Percentiles rank a stretch among this genome's conserved stretches.
These are phyloP conservation scores for Elsinoe perseae DNA, from an alignment of 2,329 filamentous ascomycete species.

Conservation along the genomic window DNA sequence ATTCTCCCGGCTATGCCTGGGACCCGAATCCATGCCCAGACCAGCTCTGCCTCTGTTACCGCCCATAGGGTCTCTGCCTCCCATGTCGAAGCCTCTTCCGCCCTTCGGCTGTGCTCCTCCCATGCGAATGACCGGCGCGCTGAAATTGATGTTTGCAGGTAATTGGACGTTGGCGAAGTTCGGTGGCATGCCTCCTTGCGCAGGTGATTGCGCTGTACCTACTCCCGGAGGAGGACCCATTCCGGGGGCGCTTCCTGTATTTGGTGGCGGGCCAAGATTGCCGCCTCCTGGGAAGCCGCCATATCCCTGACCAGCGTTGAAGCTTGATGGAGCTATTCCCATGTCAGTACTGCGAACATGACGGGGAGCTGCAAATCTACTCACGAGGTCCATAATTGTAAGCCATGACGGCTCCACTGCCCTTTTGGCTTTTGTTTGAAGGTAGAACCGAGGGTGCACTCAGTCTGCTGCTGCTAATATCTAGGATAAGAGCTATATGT, in stretches of 20 bases:
- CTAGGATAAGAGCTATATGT: no score
- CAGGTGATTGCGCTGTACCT: slow-evolving; percentile 63
- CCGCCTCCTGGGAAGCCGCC: not conserved
- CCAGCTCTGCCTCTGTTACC: slow-evolving; percentile 48
- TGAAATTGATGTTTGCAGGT: slow-evolving; percentile 96
- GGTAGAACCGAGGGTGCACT: not conserved
- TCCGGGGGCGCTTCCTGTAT: slow-evolving; percentile 55
- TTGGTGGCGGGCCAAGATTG: slow-evolving; percentile 53
- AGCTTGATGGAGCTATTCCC: slow-evolving; percentile 46
- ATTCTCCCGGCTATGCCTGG: slow-evolving; percentile 53
- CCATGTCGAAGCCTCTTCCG: slow-evolving; percentile 18
- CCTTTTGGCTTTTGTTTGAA: not conserved
- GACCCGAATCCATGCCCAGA: slow-evolving; percentile 38
- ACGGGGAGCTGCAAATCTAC: not conserved
- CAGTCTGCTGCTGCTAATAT: no score
- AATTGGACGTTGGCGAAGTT: slow-evolving; percentile 71
- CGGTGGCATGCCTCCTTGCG: slow-evolving; percentile 69
- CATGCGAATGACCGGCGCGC: slow-evolving; percentile 87
- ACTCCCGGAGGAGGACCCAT: slow-evolving; percentile 73
- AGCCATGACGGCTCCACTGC: slow-evolving; percentile 23
- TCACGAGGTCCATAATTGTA: slow-evolving; percentile 27
- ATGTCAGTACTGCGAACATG: slow-evolving; percentile 1
- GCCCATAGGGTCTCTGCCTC: slow-evolving; percentile 33
- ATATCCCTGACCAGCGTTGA: not conserved
- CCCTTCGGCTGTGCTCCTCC: slow-evolving; percentile 58